A percentile compares a stretch with the other conserved stretches of the same genome.
phyloP scores from a whole-genome alignment of 257 asterid genomes.

The Linaria vulgaris region DNA sequence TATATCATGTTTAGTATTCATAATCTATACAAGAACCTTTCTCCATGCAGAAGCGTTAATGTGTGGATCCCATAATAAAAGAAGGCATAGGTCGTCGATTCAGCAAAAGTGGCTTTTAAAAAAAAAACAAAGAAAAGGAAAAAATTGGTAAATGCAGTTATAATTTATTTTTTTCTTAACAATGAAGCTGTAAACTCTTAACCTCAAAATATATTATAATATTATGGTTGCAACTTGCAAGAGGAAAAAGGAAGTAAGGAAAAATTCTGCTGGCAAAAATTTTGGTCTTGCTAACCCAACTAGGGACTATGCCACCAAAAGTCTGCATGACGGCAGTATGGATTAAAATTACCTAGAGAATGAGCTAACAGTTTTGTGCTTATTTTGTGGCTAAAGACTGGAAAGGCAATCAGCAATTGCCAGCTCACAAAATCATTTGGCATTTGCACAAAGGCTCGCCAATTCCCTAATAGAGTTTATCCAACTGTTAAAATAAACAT shows the following conservation, averaged over 20 bases:
- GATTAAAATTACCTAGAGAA: constrained; percentile 17
- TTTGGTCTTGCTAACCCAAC: constrained; percentile 75
- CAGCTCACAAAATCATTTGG: constrained; percentile 6
- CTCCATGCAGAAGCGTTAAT: no score
- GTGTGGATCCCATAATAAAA: no score
- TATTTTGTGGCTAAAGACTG: constrained; percentile 1
- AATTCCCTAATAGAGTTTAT: neutral
- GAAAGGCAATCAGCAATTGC: neutral
- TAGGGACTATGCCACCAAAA: constrained; percentile 61
- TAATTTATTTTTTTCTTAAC: constrained; percentile 45
- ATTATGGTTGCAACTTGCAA: no score
- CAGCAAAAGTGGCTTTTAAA: constrained; percentile 25
- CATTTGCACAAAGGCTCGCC: neutral
- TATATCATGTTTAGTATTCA: no score
- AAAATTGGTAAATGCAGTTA: no score
- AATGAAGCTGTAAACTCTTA: no score
- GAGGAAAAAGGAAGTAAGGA: no score
- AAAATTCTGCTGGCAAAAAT: no score
- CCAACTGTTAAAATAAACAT: no score
- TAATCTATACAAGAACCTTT: no score
- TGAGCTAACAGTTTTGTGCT: neutral
- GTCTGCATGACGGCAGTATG: constrained; percentile 53
- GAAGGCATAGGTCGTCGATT: constrained; percentile 3
- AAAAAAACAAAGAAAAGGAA: no score
- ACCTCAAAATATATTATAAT: no score